Evolutionary conservation across 1,284 basidiomycete species (phyloP).

Genomic region (Exobasidium cylindrosporum): DNA sequence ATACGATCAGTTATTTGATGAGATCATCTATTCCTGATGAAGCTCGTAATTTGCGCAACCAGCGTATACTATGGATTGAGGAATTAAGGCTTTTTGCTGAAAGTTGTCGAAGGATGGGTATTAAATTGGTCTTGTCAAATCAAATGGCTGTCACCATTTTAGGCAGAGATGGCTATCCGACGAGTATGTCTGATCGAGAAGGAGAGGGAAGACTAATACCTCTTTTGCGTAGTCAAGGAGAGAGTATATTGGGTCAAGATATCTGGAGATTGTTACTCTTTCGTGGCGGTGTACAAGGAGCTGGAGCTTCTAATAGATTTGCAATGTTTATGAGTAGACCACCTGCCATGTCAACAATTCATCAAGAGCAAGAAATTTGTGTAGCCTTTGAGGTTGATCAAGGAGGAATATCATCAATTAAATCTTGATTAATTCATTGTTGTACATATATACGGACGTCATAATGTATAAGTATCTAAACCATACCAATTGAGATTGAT

Average conservation of each 20-base stretch:
- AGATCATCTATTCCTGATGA: not conserved
- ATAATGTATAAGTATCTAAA: conserved; percentile 48
- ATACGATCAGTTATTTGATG: not conserved
- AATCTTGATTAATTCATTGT: not conserved
- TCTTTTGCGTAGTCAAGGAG: not conserved
- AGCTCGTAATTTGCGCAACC: not conserved
- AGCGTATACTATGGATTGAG: not conserved
- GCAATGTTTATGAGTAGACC: not conserved
- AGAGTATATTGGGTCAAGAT: not conserved
- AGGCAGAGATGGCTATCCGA: not conserved
- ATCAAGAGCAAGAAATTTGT: not conserved
- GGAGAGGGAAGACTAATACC: not conserved
- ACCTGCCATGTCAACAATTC: not conserved
- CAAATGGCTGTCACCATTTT: not conserved
- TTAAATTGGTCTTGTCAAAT: not conserved
- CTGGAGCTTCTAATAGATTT: not conserved
- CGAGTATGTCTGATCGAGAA: not conserved
- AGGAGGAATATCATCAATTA: not conserved
- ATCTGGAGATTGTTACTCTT: not conserved
- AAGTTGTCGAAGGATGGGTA: not conserved
- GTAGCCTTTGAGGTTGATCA: not conserved
- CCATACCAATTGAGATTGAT: conserved; percentile 49
- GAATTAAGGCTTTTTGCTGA: not conserved
- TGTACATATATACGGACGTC: conserved; percentile 43
- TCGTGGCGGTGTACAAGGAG: not conserved